Evolutionary conservation across 305 asterid species (phyloP).

Genomic region (Fraxinus dipetala): DNA sequence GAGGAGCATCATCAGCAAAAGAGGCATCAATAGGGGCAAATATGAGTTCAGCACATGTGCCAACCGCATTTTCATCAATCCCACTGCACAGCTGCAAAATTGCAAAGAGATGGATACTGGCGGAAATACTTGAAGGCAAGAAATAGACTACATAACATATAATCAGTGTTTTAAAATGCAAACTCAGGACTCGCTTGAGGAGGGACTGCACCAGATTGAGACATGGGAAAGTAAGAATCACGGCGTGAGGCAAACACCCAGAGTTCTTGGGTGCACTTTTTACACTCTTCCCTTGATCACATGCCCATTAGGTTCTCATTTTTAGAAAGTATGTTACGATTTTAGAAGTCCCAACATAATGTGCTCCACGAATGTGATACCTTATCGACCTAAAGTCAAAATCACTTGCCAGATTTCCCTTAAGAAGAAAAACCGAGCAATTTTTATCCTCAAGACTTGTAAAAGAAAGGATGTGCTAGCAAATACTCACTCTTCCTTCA

Average conservation of each 20-base stretch:
- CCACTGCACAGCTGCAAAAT: constrained; percentile 72
- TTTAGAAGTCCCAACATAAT: background rate
- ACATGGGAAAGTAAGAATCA: background rate
- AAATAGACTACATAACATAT: background rate
- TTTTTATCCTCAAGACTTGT: background rate
- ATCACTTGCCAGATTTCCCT: background rate
- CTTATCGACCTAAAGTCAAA: background rate
- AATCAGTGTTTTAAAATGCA: background rate
- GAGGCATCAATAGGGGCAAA: constrained; percentile 98
- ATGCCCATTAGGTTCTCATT: background rate
- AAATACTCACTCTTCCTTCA: background rate
- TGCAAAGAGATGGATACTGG: constrained; percentile 15
- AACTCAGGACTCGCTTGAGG: background rate
- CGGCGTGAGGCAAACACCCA: background rate
- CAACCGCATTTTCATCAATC: constrained; percentile 88
- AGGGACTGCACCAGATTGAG: background rate
- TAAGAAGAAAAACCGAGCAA: background rate
- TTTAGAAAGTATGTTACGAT: background rate
- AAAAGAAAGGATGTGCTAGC: background rate
- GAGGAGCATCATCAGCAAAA: constrained; percentile 92
- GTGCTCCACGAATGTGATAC: background rate
- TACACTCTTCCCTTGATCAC: background rate
- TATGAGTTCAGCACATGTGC: constrained; percentile 87
- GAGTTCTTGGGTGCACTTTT: background rate
- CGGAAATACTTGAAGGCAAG: background rate